phyloP scores from a whole-genome alignment of 139 green algal species.

The Volvox africanus region DNA sequence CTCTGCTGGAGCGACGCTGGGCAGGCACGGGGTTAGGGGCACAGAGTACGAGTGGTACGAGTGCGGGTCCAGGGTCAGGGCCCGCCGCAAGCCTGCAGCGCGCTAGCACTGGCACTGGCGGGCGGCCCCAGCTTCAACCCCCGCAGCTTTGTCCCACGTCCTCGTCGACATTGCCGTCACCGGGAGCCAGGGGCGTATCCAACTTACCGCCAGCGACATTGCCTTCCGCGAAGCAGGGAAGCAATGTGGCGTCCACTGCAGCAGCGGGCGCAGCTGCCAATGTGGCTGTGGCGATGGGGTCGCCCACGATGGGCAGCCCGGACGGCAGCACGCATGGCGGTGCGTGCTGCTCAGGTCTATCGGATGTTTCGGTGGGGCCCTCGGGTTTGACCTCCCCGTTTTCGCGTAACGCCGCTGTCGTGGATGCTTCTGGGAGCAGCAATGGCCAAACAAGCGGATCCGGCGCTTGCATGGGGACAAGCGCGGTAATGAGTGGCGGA shows the following conservation, averaged over 20 bases:
- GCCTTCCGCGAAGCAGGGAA: neutral
- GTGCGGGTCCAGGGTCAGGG: neutral
- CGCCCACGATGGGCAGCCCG: neutral
- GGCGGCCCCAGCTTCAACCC: neutral
- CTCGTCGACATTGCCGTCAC: neutral
- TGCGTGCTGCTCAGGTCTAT: neutral
- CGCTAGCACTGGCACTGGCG: neutral
- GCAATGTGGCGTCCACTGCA: neutral
- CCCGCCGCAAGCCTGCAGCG: neutral
- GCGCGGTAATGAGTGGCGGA: neutral
- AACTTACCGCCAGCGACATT: neutral
- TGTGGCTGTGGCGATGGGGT: neutral
- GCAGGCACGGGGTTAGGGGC: neutral
- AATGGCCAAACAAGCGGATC: neutral
- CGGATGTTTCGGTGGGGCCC: neutral
- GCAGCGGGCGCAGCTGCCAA: neutral
- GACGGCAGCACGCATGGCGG: slow-evolving; percentile 19
- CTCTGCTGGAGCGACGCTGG: slow-evolving; percentile 21
- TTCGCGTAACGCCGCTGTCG: neutral
- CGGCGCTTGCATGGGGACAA: neutral
- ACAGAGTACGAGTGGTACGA: neutral
- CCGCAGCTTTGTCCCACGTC: neutral
- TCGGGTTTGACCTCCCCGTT: neutral
- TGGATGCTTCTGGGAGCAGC: neutral
- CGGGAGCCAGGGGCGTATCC: neutral